phyloP scores from a whole-genome alignment of 2,329 filamentous ascomycete species.

The Diaporthe velutina region DNA sequence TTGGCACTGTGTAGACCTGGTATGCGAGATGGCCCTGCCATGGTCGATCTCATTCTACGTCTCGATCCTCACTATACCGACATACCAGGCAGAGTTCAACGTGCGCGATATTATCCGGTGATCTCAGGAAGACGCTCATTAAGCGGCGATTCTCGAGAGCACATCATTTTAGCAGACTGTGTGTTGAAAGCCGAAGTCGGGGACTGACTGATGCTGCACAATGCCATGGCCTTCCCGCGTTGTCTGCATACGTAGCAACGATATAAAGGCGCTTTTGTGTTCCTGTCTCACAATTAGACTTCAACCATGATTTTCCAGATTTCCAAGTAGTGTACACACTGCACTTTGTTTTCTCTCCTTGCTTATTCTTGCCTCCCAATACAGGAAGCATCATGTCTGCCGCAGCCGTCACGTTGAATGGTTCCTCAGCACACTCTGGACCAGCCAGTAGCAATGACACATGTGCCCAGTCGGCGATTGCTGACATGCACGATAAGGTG shows the following conservation, averaged over 20 bases:
- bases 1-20: not conserved
- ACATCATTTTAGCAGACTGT: not conserved
- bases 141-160: not conserved
- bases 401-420: not conserved
- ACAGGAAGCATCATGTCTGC: not conserved
- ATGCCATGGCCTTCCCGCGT: not conserved
- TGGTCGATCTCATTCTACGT: not conserved
- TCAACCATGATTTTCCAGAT: not conserved
- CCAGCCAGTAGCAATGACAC: not conserved
- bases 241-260: not conserved
- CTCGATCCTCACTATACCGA: not conserved
- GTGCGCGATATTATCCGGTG: not conserved
- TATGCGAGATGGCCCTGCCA: not conserved
- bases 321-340: not conserved
- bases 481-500: constrained; percentile 4
- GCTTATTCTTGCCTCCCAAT: not conserved
- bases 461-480: not conserved
- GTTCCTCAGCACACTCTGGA: not conserved
- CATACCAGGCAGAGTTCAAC: not conserved
- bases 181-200: not conserved
- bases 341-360: accelerated
- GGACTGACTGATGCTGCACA: not conserved
- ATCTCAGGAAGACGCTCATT: not conserved
- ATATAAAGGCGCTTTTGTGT: not conserved
- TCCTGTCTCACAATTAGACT: not conserved